Evolutionary conservation across 352 stramenopile species (phyloP).

Genomic region (Peronospora belbahrii): DNA sequence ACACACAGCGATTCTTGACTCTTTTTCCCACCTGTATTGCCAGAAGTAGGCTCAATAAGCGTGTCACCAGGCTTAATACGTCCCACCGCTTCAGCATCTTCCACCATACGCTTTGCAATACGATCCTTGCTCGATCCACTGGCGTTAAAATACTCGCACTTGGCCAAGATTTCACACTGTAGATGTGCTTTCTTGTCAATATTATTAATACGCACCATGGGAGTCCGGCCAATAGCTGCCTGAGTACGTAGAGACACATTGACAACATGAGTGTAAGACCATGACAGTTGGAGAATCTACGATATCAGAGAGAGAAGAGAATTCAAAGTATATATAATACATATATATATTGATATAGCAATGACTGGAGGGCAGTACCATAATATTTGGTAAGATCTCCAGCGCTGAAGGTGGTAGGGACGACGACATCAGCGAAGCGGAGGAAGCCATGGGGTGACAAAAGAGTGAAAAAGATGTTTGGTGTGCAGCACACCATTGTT

Average conservation of each 20-base stretch:
- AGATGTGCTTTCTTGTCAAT: constrained; percentile 75
- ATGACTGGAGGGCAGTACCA: too few relatives aligned
- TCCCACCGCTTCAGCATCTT: constrained; percentile 87
- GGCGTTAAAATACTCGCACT: constrained; percentile 96
- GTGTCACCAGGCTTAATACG: constrained; percentile 92
- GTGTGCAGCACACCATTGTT: not conserved
- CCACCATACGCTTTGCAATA: constrained; percentile 87
- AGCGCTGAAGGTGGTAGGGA: constrained; percentile 33
- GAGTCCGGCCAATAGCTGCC: constrained; percentile 87
- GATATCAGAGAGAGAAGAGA: too few relatives aligned
- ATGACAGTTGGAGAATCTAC: too few relatives aligned
- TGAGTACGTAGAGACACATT: constrained; percentile 3
- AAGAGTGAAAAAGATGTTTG: too few relatives aligned
- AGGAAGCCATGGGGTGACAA: constrained; percentile 25
- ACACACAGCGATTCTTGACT: too few relatives aligned
- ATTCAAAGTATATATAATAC: too few relatives aligned
- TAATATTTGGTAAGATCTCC: constrained; percentile 53
- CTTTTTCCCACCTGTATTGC: constrained; percentile 84
- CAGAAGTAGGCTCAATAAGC: constrained; percentile 96
- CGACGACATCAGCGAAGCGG: constrained; percentile 7
- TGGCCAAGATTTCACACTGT: constrained; percentile 89
- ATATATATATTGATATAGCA: too few relatives aligned
- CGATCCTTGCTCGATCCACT: constrained; percentile 88
- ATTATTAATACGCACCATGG: constrained; percentile 89
- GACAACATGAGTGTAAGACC: too few relatives aligned